Evolutionary conservation across 1,284 basidiomycete genomes (phyloP), one percentile per base, ranked within the genome.

Genomic region (Boletus smithii): DNA sequence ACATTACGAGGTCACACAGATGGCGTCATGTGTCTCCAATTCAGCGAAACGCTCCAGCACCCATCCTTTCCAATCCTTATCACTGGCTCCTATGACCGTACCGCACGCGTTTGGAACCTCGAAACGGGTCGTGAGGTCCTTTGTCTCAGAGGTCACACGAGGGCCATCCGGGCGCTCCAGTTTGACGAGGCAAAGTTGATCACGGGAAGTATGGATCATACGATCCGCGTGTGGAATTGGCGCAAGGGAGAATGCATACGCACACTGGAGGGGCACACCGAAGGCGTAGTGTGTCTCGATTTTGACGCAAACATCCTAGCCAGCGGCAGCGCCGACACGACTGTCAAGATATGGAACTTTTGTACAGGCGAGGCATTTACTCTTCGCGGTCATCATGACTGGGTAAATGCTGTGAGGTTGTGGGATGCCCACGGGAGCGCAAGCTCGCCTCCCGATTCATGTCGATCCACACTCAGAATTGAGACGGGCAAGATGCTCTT

Each of bases 191-290:
- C 83, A 55, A 95, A 98, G 68, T 78, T 99, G 39, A 95, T 99
- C 65, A 98, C 97, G 0, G 95, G 89, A 2, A 90, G 88, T 53
- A 97, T 98, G 94, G 97, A 99, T 65, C 80, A 85, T 55, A 95
- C 93, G 1, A 83, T 99, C 62, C 89, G 91, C 55, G 91, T 99
- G 11, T 95, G 97, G 95, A 91, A 98, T 63, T 99, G 97, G 97
- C 78, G 95, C 48, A 86, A 88, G 24, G 97, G 97, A 26, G 84
- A 86, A 57, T 95, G 95, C 61, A 83, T 95, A 49, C 76, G 90
- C 47, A 88, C 91, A 34, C 72, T 95, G 54, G 80, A 89, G 44
- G 95, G 95, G 2, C 95, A 99, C 65, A 85, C 88, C 8, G 93
- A 91, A 46, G 94, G 93, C 44, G 91, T 99, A 34, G 84, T 97